Evolutionary conservation across 768 basidiomycete species (phyloP).

Genomic region (Lepiota brunneoincarnata): DNA sequence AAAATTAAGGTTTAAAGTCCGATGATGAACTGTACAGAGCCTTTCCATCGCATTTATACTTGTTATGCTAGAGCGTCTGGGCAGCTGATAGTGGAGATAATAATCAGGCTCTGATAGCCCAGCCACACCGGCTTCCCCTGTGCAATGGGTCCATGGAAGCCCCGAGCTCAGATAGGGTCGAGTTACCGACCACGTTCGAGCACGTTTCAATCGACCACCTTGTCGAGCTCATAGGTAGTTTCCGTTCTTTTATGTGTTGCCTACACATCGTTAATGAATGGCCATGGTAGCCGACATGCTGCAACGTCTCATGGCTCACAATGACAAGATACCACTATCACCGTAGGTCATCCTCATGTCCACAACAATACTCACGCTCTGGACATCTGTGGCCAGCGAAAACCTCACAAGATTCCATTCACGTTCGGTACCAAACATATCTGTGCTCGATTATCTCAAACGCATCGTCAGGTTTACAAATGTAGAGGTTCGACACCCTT

Average conservation of each 20-base stretch:
- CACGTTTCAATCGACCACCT: slow-evolving; percentile 80
- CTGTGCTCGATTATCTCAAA: slow-evolving; percentile 87
- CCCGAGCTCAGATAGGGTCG: slow-evolving; percentile 62
- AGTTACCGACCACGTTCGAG: slow-evolving; percentile 82
- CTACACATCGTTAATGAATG: slow-evolving; percentile 14
- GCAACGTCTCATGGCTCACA: slow-evolving; percentile 89
- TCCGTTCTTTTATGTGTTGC: slow-evolving; percentile 9
- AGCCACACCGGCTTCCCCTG: slow-evolving; percentile 33
- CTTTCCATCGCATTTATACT: slow-evolving; percentile 25
- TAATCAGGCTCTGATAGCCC: neutral
- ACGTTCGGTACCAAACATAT: slow-evolving; percentile 83
- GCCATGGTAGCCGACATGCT: slow-evolving; percentile 84
- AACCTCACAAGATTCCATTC: slow-evolving; percentile 96
- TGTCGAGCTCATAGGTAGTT: slow-evolving; percentile 82
- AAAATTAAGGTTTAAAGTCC: slow-evolving; percentile 53
- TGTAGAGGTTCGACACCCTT: slow-evolving; percentile 65
- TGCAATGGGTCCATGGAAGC: slow-evolving; percentile 87
- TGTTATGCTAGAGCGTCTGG: slow-evolving; percentile 30
- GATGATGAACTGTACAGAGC: slow-evolving; percentile 62
- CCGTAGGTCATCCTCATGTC: slow-evolving; percentile 50
- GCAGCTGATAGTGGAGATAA: neutral
- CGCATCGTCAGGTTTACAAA: slow-evolving; percentile 95
- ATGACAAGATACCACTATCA: slow-evolving; percentile 90
- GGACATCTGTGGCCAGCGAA: slow-evolving; percentile 50
- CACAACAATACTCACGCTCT: slow-evolving; percentile 14